phyloP scores from a whole-genome alignment of 1,139 yeast genomes.

The Nadsonia starkeyi-henricii region DNA sequence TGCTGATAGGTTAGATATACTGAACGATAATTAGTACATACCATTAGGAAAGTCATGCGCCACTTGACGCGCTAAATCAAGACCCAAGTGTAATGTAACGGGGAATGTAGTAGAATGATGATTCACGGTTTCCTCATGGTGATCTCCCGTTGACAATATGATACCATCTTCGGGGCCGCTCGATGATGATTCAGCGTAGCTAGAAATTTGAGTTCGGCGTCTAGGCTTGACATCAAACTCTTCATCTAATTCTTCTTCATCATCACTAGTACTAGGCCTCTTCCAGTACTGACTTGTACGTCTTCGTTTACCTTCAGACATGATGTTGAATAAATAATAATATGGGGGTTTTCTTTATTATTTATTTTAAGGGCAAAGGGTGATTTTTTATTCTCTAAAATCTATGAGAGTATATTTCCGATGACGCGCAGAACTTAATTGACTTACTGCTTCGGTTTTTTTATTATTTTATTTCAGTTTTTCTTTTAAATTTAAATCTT shows the following conservation, averaged over 20 bases:
- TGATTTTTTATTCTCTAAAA: conserved; percentile 1
- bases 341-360: too few relatives aligned
- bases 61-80: background rate
- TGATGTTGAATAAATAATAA: background rate
- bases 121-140: background rate
- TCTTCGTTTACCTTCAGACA: background rate
- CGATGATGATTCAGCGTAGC: background rate
- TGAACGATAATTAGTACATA: too few relatives aligned
- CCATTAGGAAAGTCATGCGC: background rate
- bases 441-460: too few relatives aligned
- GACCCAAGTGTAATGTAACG: background rate
- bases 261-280: conserved; percentile 6
- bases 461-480: too few relatives aligned
- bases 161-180: background rate
- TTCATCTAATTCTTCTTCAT: conserved; percentile 2
- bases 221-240: background rate
- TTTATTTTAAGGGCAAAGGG: background rate
- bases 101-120: background rate
- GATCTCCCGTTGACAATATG: background rate
- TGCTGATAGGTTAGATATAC: too few relatives aligned
- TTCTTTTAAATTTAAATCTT: too few relatives aligned
- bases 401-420: too few relatives aligned
- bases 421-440: too few relatives aligned
- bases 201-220: background rate
- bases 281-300: conserved; percentile 1